Evolutionary conservation across 2,329 filamentous ascomycete species (phyloP).

Genomic region (Xylariaceae sp.): DNA sequence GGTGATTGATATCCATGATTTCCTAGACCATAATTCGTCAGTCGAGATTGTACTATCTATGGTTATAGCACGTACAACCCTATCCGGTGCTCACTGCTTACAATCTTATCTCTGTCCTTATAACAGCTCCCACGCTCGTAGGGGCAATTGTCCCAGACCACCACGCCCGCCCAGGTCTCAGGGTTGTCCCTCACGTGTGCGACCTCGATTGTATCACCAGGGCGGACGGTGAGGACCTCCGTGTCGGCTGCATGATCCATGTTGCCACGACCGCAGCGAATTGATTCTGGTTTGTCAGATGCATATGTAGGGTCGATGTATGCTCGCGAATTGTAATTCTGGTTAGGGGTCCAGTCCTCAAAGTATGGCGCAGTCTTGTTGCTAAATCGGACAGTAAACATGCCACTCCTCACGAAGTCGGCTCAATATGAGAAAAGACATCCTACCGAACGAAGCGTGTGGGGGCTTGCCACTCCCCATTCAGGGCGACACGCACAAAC

Average conservation of each 20-base stretch:
- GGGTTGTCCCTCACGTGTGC: not conserved
- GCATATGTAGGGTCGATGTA: conserved; percentile 12
- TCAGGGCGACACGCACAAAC: conserved; percentile 8
- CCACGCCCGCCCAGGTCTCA: not conserved
- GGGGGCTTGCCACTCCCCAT: conserved; percentile 8
- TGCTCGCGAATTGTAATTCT: not conserved
- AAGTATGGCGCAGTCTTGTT: conserved; percentile 4
- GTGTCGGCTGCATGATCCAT: conserved; percentile 19
- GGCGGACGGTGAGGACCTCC: conserved; percentile 21
- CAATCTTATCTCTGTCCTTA: not conserved
- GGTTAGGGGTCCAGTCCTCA: not conserved
- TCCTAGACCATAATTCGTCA: not conserved
- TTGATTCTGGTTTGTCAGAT: conserved; percentile 8
- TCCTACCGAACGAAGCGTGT: conserved; percentile 6
- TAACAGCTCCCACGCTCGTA: conserved; percentile 2
- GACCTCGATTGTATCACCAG: conserved; percentile 20
- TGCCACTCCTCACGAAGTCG: not conserved
- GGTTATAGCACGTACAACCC: too few relatives aligned
- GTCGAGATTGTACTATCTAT: too few relatives aligned
- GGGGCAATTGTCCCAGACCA: conserved; percentile 4
- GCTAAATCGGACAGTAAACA: not conserved
- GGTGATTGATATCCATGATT: conserved; percentile 26
- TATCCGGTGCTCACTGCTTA: not conserved
- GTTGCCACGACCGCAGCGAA: conserved; percentile 25
- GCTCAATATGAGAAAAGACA: not conserved